Evolutionary conservation across 1,284 basidiomycete species (phyloP).

Genomic region (Puccinia horiana): DNA sequence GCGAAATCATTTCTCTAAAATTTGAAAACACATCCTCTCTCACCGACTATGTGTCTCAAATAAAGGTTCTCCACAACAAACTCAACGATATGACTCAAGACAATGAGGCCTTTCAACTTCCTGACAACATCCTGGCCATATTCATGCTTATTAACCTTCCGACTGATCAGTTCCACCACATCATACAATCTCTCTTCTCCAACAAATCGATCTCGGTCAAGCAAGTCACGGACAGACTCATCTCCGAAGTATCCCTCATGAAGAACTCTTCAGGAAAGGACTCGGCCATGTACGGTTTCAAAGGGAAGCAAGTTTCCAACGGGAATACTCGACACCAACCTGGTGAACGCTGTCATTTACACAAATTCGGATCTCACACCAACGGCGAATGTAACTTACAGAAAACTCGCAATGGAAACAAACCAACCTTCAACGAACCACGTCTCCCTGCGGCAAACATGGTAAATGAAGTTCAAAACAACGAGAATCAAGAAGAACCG

Average conservation of each 20-base stretch:
- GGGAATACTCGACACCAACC: too few species aligned
- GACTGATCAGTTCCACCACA: neutral
- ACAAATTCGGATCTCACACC: neutral
- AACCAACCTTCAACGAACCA: neutral
- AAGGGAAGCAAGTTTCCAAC: neutral
- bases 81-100: neutral
- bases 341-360: too few species aligned
- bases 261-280: neutral
- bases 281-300: neutral
- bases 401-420: neutral
- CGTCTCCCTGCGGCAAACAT: too few species aligned
- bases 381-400: neutral
- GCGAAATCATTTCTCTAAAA: neutral
- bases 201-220: neutral
- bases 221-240: neutral
- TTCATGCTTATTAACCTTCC: slow-evolving; percentile 1
- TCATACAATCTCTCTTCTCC: slow-evolving; percentile 1
- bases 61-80: neutral
- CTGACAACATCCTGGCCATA: neutral
- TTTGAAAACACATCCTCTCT: neutral
- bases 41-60: neutral
- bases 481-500: too few species aligned
- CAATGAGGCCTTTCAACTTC: neutral
- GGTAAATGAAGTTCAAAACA: too few species aligned
- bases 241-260: neutral